Percentiles rank a stretch among this genome's conserved stretches.
These are phyloP conservation scores for Moricandia moricandioides DNA, from an alignment of 345 rosid species.

Conservation along the genomic window DNA sequence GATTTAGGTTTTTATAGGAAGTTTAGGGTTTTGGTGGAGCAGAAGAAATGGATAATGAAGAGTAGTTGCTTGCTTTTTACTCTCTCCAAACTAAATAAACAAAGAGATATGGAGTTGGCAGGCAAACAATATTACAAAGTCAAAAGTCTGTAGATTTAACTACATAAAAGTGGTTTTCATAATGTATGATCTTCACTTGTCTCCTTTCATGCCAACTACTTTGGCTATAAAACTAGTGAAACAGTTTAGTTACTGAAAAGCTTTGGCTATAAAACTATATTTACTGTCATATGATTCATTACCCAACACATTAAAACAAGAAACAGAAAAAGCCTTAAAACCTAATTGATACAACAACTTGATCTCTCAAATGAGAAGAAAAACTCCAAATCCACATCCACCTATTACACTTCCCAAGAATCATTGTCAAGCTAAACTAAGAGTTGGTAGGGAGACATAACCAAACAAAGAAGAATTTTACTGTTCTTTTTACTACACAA, in stretches of 20 bases:
- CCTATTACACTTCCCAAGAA: conserved; percentile 35
- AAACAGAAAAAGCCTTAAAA: conserved; percentile 16
- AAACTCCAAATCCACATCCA: conserved; percentile 29
- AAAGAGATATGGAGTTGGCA: conserved; percentile 29
- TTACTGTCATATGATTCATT: conserved; percentile 27
- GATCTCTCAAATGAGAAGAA: conserved; percentile 20
- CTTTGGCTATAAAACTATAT: conserved; percentile 20
- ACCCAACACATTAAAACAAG: conserved; percentile 28
- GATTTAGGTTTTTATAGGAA: conserved; percentile 18
- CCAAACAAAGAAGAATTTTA: background rate
- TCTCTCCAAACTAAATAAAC: conserved; percentile 15
- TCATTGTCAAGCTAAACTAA: conserved; percentile 35
- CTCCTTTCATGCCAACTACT: background rate
- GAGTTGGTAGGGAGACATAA: background rate
- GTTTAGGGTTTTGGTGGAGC: conserved; percentile 29
- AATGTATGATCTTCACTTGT: background rate
- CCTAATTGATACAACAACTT: conserved; percentile 25
- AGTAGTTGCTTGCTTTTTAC: conserved; percentile 36
- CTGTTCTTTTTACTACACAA: conserved; percentile 25
- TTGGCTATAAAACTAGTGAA: background rate
- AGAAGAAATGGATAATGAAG: conserved; percentile 22
- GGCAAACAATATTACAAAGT: conserved; percentile 15
- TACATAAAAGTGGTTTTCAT: background rate
- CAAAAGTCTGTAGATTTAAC: conserved; percentile 6
- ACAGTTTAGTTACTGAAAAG: background rate